Evolutionary conservation across 2,329 filamentous ascomycete species (phyloP), one percentile per base, ranked within the genome.

Genomic region (Colletotrichum gloeosporioides): DNA sequence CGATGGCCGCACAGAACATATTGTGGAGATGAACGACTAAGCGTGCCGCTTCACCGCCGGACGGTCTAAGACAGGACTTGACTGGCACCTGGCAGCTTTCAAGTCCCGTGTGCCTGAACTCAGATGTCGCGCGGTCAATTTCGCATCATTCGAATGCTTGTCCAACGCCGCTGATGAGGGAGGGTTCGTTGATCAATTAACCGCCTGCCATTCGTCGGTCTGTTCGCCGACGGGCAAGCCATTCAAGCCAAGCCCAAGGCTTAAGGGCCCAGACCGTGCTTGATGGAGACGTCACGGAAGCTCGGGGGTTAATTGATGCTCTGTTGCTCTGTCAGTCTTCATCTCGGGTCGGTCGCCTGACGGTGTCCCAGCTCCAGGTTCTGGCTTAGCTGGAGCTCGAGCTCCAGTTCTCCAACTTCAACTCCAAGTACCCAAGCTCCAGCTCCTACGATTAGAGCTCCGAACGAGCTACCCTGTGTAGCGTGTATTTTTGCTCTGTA

Each of bases 21-120:
- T 69, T 76, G 73, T 73, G 73, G 69, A 76, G 70, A 76, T 76
- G 73, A 76, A 69, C 34, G 29, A 76, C 73, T 76, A 57, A 73
- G 69, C 73, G 57, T 69, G 55, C 70, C 63, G 73, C 69, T 73
- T 76, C 73, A 76, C 73, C 73, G 70, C 73, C 64, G 49, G 39
- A 57, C 32, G 69, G 73, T 75, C 73, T 75, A 44, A 73, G 73
- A 75, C 73, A 73, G 61, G 39, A n/a, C 32, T 59, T 73, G 73
- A 31, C 70, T 68, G 70, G 64, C 73, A 69, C 49, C 64, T 76
- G 73, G 73, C 73, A 71, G 70, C 70, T 55, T 64, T 65, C 69
- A 53, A 61, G 36, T 63, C 64, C 59, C 64, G 70, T 73, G 73
- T 65, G 59, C 44, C 36, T 49, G 55, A 27, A 44, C 69, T 75